Base-by-base conservation (phyloP, 495 filamentous ascomycete genomes). In the Aspergillus sparsus region DNA sequence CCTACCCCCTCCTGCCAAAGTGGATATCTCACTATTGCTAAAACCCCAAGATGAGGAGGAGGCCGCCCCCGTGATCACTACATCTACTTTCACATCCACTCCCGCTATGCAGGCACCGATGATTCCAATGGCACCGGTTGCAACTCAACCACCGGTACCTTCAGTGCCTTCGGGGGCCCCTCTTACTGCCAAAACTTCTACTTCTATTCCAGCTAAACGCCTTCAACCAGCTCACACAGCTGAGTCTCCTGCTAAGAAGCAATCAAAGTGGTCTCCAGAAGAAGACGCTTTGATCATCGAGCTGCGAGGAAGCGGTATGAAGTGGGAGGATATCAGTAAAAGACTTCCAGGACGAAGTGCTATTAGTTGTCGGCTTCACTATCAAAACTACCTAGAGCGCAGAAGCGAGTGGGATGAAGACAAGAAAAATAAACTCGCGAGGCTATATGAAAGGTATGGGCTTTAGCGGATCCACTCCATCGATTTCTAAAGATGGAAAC, bases 311-410 rank as follows among this genome's bases (percentile, higher is more conserved):
- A 86, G 82, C 63, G 91, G 91, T 9, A 94, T 95, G 89, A 98
- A 97, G 67, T 98, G 94, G 94, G 94, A 97, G 63, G 95, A 98
- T 74, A 97, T 98, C 69, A 92, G 89, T 57, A 91, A 90, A 76
- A 83, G 85, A 15, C 79, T 98, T 21, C 92, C 93, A 2, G 94
- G 93, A 57, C 86, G 94, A 60, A 96, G 90, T 74, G 86, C 91
- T 44, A 96, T 97, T 65, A 92, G 90, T 58, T 98, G 94, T 73
- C 86, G 94, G 21, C 81, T 98, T 45, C 92, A 96, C 64, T 98
- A 97, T 74, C 94, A 98, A 63, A 98, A 98, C 69, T 98, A 98
- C 70, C 81, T 97, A 51, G 95, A 98, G 72, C 83, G 90, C 66
- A 77, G 90, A 57, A 87, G 87, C 62, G 89, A 95, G 65, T 98